phyloP scores from a whole-genome alignment of 2,329 filamentous ascomycete species.

The Periconia digitata region DNA sequence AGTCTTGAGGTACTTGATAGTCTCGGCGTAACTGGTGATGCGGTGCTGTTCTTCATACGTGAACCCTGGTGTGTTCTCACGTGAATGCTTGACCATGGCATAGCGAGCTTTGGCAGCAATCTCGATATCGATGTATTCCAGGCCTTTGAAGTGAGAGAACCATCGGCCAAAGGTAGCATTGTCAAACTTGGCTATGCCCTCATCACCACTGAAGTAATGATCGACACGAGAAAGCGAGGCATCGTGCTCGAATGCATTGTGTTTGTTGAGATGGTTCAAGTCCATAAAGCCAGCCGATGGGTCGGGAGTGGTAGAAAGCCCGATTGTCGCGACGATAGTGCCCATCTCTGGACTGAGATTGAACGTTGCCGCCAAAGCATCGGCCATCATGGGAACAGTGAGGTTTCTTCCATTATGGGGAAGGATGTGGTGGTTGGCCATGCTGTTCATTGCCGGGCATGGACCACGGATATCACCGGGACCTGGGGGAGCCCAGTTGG shows the following conservation, averaged over 20 bases:
- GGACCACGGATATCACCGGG: conserved; percentile 21
- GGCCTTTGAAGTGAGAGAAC: conserved; percentile 11
- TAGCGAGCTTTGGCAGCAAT: conserved; percentile 11
- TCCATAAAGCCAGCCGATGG: conserved; percentile 22
- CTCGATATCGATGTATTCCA: conserved; percentile 1
- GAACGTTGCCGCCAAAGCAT: conserved; percentile 20
- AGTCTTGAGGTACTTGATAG: conserved; percentile 16
- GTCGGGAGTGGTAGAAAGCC: conserved; percentile 10
- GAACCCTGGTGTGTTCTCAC: conserved; percentile 17
- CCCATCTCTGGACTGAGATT: conserved; percentile 36
- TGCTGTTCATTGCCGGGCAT: conserved; percentile 37
- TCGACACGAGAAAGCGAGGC: conserved; percentile 31
- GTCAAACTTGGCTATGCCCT: conserved; percentile 14
- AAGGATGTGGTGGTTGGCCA: conserved; percentile 38
- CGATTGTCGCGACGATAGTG: conserved; percentile 23
- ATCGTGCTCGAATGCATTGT: conserved; percentile 42
- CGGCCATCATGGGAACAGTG: conserved; percentile 28
- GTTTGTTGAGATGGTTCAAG: conserved; percentile 36
- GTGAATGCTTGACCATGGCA: background rate
- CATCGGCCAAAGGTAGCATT: conserved; percentile 24
- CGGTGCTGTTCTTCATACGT: conserved; percentile 11
- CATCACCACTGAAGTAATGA: conserved; percentile 22
- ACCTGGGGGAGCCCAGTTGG: conserved; percentile 17
- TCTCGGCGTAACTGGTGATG: conserved; percentile 23
- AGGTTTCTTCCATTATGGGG: conserved; percentile 36